Conservation (phyloP, 768 basidiomycete genomes). For the Neoboletus subvelutipes region DNA sequence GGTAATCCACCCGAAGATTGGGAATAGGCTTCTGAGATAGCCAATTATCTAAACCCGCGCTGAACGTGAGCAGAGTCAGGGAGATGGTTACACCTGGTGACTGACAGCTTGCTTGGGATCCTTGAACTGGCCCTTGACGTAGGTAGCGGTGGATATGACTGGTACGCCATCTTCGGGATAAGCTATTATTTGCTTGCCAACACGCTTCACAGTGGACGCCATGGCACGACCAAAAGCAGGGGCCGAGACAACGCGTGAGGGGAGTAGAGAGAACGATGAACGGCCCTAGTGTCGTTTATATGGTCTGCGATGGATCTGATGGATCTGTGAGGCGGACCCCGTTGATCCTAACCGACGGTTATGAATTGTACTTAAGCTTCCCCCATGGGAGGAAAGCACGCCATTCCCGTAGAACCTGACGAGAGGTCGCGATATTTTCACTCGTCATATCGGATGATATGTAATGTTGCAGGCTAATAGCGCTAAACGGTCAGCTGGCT, state of each 20-base stretch:
- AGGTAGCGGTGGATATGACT: slow-evolving; percentile 59
- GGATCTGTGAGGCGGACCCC: neutral
- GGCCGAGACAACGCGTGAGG: neutral
- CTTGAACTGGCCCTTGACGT: slow-evolving; percentile 39
- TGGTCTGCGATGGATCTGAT: neutral
- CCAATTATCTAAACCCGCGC: slow-evolving; percentile 43
- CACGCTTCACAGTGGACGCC: slow-evolving; percentile 42
- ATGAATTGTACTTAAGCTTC: neutral
- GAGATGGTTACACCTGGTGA: neutral
- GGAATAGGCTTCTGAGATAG: slow-evolving; percentile 78
- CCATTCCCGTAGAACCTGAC: slow-evolving; percentile 4
- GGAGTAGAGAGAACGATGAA: neutral
- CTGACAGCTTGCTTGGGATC: slow-evolving; percentile 53
- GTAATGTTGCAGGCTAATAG: neutral
- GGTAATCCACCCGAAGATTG: slow-evolving; percentile 80
- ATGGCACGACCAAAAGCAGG: slow-evolving; percentile 23
- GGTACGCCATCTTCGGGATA: slow-evolving; percentile 62
- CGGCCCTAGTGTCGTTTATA: neutral
- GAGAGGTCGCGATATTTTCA: neutral
- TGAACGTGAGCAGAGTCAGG: neutral
- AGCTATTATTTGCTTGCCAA: slow-evolving; percentile 57
- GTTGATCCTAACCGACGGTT: neutral
- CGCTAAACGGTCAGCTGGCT: neutral
- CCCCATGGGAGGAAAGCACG: slow-evolving; percentile 25
- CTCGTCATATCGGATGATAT: no score